Percentiles rank a stretch among this genome's conserved stretches.
phyloP scores from a whole-genome alignment of 257 asterid species.

The Thymus mandschuricus region DNA sequence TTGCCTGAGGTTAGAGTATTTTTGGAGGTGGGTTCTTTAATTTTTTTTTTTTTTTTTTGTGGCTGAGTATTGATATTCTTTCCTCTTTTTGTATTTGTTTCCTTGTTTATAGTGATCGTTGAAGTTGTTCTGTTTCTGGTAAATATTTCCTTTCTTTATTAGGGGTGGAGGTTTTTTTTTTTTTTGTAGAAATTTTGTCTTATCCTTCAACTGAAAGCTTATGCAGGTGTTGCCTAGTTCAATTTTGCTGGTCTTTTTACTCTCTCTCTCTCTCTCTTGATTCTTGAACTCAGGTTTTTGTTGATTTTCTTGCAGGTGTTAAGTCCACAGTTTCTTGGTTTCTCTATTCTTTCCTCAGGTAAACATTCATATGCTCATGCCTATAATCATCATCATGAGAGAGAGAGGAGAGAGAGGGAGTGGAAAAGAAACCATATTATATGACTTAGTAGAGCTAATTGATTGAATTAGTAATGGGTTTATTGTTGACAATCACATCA shows the following conservation, averaged over 20 bases:
- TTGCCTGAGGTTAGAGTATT: neutral
- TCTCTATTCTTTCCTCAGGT: constrained; percentile 10
- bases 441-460: neutral
- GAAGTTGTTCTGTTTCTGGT: neutral
- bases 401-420: constrained; percentile 23
- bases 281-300: neutral
- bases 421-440: neutral
- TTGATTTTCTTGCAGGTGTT: constrained; percentile 14
- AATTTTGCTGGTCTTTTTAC: neutral
- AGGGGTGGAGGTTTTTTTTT: neutral
- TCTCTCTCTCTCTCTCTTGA: constrained; percentile 11
- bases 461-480: neutral
- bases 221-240: neutral
- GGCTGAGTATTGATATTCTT: constrained; percentile 28
- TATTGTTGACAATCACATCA: constrained; percentile 13
- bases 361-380: neutral
- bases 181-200: constrained; percentile 14
- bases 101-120: neutral
- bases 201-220: constrained; percentile 1
- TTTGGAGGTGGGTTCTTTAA: constrained; percentile 22
- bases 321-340: constrained; percentile 10
- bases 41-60: neutral
- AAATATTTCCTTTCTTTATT: neutral
- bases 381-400: neutral
- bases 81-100: neutral